Evolutionary conservation across 139 green algal genomes (phyloP), one percentile per base, ranked within the genome.

Genomic region (Protoeuglena noctilucae): DNA sequence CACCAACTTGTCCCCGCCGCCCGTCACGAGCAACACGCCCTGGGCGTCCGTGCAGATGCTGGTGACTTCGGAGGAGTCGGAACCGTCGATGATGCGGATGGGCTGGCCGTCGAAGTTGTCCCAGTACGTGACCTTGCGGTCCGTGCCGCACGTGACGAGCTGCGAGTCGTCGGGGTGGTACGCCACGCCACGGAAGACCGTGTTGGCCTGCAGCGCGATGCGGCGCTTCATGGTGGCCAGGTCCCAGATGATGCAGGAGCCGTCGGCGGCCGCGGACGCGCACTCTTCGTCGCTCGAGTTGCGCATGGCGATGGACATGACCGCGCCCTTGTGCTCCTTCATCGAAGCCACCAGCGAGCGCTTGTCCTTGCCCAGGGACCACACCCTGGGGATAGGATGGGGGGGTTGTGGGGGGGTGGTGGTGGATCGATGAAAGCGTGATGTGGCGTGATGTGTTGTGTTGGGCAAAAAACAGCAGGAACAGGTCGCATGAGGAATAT

Each of bases 71-170:
- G 66, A 62, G 2, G 21, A 50, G 29, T 75, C 63, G 12, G 62
- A 76, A 30, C 68, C 84, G 45, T 94, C 82, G 23, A 92, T 68
- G 46, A 87, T 77, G 25, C 84, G 72, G 55, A 92, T 90, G 28
- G 80, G 72, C 48, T 84, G 72, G n/a, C 76, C 80, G 54, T 89
- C 78, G 58, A 76, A 87, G 1, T 76, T 72, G 57, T 93, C 84
- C 82, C 82, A 93, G 67, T 88, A 93, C 9, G 77, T 87, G 48
- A 88, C 74, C 71, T 93, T 91, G 45, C 82, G 67, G 68, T 91
- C 82, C 6, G 80, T 85, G 21, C 82, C 82, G 28, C 57, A 56
- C 28, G 73, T 78, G 31, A 81, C 54, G 21, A 82, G 54, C 68
- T 79, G 71, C 40, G 56, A 75, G 51, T 86, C 82, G 62, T 93